These are phyloP conservation scores for Cryptosporidium tyzzeri DNA, from an alignment of 169 alveolate species.

Conservation along the genomic window DNA sequence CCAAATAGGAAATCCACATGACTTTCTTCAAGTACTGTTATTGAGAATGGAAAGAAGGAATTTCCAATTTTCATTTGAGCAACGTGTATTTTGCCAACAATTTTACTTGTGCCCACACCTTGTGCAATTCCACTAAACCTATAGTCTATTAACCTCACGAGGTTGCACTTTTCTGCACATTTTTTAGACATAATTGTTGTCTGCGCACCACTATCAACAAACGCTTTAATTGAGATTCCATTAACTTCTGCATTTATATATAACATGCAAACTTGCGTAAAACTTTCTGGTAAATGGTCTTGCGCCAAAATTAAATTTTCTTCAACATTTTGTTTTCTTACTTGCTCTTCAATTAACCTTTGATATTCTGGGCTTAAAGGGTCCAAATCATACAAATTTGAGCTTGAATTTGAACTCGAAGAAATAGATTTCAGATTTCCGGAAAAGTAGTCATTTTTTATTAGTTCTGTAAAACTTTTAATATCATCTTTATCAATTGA, in stretches of 20 bases:
- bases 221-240: conserved; percentile 90
- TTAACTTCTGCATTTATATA: conserved; percentile 91
- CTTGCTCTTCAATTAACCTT: conserved; percentile 88
- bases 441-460: not conserved
- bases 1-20: conserved; percentile 94
- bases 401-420: conserved; percentile 10
- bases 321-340: conserved; percentile 86
- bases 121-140: conserved; percentile 94
- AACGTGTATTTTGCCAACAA: conserved; percentile 94
- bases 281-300: conserved; percentile 85
- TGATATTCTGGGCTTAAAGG: conserved; percentile 91
- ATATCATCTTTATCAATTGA: conserved; percentile 59
- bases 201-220: conserved; percentile 98
- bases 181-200: conserved; percentile 91
- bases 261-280: conserved; percentile 91
- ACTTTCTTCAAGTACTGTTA: conserved; percentile 92
- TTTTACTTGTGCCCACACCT: conserved; percentile 94
- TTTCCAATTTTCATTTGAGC: conserved; percentile 93
- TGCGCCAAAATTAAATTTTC: conserved; percentile 87
- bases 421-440: conserved; percentile 41
- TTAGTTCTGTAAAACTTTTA: not conserved
- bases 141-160: conserved; percentile 90
- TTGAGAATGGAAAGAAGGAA: conserved; percentile 88
- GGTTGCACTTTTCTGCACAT: conserved; percentile 91
- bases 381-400: conserved; percentile 77